Evolutionary conservation across 331 rosid species (phyloP), one percentile per base, ranked within the genome.

Genomic region (Phaseolus coccineus): DNA sequence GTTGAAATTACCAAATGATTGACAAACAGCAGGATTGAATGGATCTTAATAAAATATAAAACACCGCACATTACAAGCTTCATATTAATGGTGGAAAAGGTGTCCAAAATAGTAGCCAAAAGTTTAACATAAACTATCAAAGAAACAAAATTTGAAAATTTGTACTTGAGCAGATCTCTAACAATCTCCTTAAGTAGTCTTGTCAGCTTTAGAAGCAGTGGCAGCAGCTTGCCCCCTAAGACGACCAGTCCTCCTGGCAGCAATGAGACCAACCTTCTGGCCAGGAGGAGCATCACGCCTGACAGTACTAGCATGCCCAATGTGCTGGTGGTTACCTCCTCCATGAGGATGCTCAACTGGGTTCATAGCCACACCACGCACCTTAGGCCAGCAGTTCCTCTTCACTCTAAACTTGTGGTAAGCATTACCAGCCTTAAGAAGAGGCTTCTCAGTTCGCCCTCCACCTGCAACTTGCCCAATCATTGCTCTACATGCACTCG

Each of bases 301-400:
- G 53, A 89, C 90, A 0, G 90, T 89, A 74, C 93, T 89, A 2
- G 93, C 93, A 65, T 89, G 93, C 0, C 93, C 93, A 76, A 89
- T 89, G 28, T 89, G 93, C 61, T 89, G 93, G 85, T 89, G 93
- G 81, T 89, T 89, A 87, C 90, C 90, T 76, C 93, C 90, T 81
- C 93, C 90, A 0, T 89, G 90, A 69, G 93, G 93, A 87, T 89
- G 93, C 85, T 89, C 90, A 27, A 89, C 90, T 6, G 93, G 93
- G 9, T 89, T 89, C 93, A 89, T 89, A 39, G 93, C 93, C 77
- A 89, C 93, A 89, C 93, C 93, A 81, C 90, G 90, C 2, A 87
- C 93, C 90, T 89, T 89, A 46, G 92, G 92, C 92, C 92, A 89
- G 86, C 90, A 89, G 70, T 89, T 89, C 16, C 92, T 89, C 92